Evolutionary conservation across 1,284 basidiomycete genomes (phyloP).

Genomic region (Singerocomus inundabilis): DNA sequence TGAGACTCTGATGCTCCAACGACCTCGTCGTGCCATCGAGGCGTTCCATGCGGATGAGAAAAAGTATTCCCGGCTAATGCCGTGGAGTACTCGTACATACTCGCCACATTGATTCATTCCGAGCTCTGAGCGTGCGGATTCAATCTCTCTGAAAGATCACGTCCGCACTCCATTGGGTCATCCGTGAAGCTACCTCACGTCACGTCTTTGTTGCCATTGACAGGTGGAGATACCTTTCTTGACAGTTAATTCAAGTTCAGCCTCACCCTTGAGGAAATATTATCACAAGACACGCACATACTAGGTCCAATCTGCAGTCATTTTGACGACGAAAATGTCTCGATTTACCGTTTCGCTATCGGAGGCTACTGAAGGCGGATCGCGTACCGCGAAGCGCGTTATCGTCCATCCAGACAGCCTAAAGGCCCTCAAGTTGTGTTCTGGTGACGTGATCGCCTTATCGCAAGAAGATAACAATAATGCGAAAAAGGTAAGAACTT

Average conservation of each 20-base stretch:
- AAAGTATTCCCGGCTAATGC: conserved; percentile 17
- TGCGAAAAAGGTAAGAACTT: conserved; percentile 37
- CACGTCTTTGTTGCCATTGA: background rate
- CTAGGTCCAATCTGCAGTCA: background rate
- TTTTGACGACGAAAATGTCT: conserved; percentile 28
- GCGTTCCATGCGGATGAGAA: background rate
- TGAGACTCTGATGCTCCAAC: background rate
- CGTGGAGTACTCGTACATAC: conserved; percentile 3
- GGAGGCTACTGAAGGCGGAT: conserved; percentile 39
- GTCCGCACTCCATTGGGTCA: conserved; percentile 9
- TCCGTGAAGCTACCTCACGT: conserved; percentile 3
- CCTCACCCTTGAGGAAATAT: background rate
- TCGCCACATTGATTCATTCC: background rate
- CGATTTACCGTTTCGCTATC: conserved; percentile 44
- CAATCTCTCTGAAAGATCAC: background rate
- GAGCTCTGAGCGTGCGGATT: conserved; percentile 6
- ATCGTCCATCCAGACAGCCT: conserved; percentile 64
- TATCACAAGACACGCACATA: background rate
- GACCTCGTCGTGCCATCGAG: background rate
- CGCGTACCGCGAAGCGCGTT: conserved; percentile 61
- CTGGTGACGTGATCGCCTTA: conserved; percentile 70
- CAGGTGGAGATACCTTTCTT: conserved; percentile 1
- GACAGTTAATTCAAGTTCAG: conserved; percentile 6
- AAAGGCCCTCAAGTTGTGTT: conserved; percentile 59
- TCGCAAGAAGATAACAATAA: conserved; percentile 36